Evolutionary conservation across 2,329 filamentous ascomycete species (phyloP).

Genomic region (Samsoniella hepiali): DNA sequence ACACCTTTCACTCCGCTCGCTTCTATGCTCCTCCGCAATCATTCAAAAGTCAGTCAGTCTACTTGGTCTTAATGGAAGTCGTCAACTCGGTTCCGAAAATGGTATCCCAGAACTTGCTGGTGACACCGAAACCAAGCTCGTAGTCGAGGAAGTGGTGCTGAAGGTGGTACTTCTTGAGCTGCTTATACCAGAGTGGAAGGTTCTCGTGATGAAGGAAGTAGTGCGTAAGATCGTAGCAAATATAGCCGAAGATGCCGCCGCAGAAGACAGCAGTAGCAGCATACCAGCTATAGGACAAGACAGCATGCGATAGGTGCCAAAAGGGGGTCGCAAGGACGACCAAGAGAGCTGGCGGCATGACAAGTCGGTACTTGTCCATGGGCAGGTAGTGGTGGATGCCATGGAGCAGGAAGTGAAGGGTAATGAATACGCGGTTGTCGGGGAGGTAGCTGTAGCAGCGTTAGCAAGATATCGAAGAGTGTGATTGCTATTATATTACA

Average conservation of each 20-base stretch:
- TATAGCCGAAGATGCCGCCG: conserved; percentile 91
- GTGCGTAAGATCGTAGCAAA: conserved; percentile 95
- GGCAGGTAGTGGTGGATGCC: conserved; percentile 97
- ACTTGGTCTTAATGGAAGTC: conserved; percentile 34
- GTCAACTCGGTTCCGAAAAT: conserved; percentile 85
- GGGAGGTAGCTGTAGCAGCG: conserved; percentile 66
- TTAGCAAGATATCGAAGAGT: conserved; percentile 27
- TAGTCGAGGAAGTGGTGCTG: conserved; percentile 98
- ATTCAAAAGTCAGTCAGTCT: conserved; percentile 16
- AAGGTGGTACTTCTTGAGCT: conserved; percentile 95
- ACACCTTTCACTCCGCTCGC: background rate
- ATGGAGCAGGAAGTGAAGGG: conserved; percentile 87
- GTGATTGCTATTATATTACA: conserved; percentile 32
- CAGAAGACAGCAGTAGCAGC: conserved; percentile 75
- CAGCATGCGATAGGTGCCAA: conserved; percentile 80
- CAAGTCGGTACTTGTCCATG: conserved; percentile 97
- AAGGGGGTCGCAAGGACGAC: conserved; percentile 80
- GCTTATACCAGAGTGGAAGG: conserved; percentile 83
- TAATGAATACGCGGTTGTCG: conserved; percentile 84
- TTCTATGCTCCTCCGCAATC: background rate
- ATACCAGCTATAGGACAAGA: conserved; percentile 86
- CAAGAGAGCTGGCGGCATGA: conserved; percentile 94
- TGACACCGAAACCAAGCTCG: conserved; percentile 95
- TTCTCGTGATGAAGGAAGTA: conserved; percentile 98
- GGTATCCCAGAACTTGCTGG: conserved; percentile 91